A percentile compares a stretch with the other conserved stretches of the same genome.
Evolutionary conservation across 345 rosid genomes (phyloP).

Genomic region (Balakata baccata): DNA sequence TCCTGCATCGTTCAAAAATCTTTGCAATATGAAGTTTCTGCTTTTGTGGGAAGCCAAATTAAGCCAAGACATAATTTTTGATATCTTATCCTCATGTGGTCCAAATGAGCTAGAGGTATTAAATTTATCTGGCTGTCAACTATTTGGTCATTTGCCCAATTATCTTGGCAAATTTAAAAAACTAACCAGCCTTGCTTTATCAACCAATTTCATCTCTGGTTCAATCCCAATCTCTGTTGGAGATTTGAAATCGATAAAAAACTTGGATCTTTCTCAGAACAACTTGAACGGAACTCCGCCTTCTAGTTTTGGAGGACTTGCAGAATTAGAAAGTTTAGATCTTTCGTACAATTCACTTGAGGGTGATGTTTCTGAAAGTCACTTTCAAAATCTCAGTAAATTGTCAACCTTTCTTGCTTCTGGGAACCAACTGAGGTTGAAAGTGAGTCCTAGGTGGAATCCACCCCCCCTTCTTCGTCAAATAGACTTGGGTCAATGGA

Average conservation of each 20-base stretch:
- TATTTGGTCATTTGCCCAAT: slow-evolving; percentile 12
- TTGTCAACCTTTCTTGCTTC: background rate
- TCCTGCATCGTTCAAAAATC: slow-evolving; percentile 14
- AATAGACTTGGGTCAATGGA: background rate
- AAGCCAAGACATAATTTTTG: background rate
- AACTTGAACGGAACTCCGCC: slow-evolving; percentile 22
- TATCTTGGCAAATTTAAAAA: slow-evolving; percentile 7
- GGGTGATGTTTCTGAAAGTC: background rate
- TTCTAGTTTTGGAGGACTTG: slow-evolving; percentile 6
- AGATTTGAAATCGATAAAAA: slow-evolving; percentile 11
- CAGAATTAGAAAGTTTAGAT: background rate
- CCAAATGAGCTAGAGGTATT: background rate
- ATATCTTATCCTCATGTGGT: background rate
- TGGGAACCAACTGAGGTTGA: slow-evolving; percentile 4
- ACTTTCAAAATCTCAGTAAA: background rate
- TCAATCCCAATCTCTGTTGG: slow-evolving; percentile 14
- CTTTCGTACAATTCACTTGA: background rate
- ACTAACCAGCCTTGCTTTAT: background rate
- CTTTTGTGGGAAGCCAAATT: background rate
- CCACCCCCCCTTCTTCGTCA: background rate
- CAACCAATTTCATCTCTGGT: slow-evolving; percentile 18
- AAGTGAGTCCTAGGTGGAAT: slow-evolving; percentile 2
- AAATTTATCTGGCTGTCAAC: background rate
- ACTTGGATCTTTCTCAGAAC: slow-evolving; percentile 16
- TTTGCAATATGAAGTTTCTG: slow-evolving; percentile 14